Conservation (phyloP, 2,329 filamentous ascomycete genomes). For the Penicillium sp. region DNA sequence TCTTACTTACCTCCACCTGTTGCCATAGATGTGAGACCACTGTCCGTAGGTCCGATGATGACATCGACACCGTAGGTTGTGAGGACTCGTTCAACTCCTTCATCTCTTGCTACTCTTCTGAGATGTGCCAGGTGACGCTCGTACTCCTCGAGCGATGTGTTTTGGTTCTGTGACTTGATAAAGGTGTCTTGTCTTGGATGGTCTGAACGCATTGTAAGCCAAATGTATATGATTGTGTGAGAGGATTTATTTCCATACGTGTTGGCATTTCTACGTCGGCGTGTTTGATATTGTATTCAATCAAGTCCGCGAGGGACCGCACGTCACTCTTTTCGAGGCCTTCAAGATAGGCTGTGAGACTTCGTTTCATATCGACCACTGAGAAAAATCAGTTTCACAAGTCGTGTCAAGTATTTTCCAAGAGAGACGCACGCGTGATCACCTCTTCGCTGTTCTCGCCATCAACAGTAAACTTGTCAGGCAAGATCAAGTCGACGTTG, state of each 20-base stretch:
- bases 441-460: too few species aligned
- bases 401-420: too few species aligned
- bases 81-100: constrained; percentile 18
- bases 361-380: too few species aligned
- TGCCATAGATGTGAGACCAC: constrained; percentile 18
- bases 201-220: background rate
- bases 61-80: constrained; percentile 18
- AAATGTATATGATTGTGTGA: constrained; percentile 1
- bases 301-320: constrained; percentile 18
- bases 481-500: too few species aligned
- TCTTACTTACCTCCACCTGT: constrained; percentile 19
- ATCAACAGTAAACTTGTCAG: too few species aligned
- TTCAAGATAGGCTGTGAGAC: too few species aligned
- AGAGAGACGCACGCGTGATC: too few species aligned
- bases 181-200: too few species aligned
- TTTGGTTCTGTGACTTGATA: too few species aligned
- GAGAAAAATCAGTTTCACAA: too few species aligned
- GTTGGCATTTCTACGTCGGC: constrained; percentile 21
- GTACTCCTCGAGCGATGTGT: too few species aligned
- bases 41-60: constrained; percentile 20
- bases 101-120: constrained; percentile 16
- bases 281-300: constrained; percentile 23
- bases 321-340: constrained; percentile 19
- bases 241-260: constrained; percentile 9
- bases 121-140: constrained; percentile 16